Conservation (phyloP, 1,284 basidiomycete genomes). For the Marasmius oreades region DNA sequence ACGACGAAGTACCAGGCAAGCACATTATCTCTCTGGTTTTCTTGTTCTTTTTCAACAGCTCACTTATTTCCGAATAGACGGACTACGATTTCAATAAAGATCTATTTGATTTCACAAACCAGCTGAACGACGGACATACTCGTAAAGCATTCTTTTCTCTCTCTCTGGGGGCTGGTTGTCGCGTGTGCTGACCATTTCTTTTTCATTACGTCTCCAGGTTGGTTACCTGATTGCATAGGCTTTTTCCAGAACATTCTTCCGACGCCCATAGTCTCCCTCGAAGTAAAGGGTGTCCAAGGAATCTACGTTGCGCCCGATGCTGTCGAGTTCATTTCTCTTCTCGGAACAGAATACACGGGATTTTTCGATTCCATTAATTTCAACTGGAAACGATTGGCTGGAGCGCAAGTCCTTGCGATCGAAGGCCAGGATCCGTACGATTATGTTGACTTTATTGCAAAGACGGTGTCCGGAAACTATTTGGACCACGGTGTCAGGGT, state of each 20-base stretch:
- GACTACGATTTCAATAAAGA: constrained; percentile 64
- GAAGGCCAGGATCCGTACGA: constrained; percentile 51
- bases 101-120: constrained; percentile 52
- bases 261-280: constrained; percentile 53
- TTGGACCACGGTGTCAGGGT: constrained; percentile 61
- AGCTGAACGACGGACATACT: constrained; percentile 64
- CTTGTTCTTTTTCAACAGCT: not conserved
- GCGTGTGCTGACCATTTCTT: not conserved
- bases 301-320: constrained; percentile 58
- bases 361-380: constrained; percentile 51
- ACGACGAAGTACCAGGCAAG: constrained; percentile 43
- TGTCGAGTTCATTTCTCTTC: constrained; percentile 43
- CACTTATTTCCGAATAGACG: constrained; percentile 30
- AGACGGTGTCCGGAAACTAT: constrained; percentile 58
- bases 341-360: constrained; percentile 43
- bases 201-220: constrained; percentile 39
- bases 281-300: constrained; percentile 46
- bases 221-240: constrained; percentile 57
- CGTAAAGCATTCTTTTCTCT: constrained; percentile 30
- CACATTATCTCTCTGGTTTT: constrained; percentile 17
- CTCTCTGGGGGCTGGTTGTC: not conserved
- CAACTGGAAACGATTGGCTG: constrained; percentile 57
- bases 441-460: constrained; percentile 55
- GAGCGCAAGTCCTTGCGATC: constrained; percentile 53
- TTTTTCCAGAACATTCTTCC: constrained; percentile 57